Evolutionary conservation across 495 filamentous ascomycete genomes (phyloP), one percentile per base, ranked within the genome.

Genomic region (Trichocladium uniseriatum): DNA sequence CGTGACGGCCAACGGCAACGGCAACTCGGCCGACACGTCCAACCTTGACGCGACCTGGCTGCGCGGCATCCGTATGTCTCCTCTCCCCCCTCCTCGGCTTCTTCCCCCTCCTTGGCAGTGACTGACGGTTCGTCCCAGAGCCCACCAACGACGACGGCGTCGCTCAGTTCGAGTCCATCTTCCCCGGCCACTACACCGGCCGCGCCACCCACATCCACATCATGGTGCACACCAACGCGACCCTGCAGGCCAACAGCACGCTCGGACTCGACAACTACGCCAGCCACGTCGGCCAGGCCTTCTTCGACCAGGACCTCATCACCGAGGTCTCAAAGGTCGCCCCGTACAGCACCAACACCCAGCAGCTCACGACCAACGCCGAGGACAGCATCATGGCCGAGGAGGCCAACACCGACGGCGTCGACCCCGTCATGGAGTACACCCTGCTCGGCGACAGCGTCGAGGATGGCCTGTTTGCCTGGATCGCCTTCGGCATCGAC

Each of bases 261-360:
- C 54, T 76, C 32, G 64, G 72, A 8, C 71, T 73, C 22, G 61
- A 64, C 15, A 69, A 45, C 16, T 57, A 56, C 5, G 63, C 77
- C 36, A 63, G 69, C n/a, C 78, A 85, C 59, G 67, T 82, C 45
- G 66, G 80, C 48, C 80, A 84, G 60, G 52, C 84, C 13, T 85
- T 80, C 74, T 86, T 76, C 63, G 76, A 78, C 45, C 72, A 84
- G 55, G 70, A 67, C 27, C 71, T 83, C 16, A 72, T 78, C 51
- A 61, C 54, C 10, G 70, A 69, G 29, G 77, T 85, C 34, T 76
- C 81, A 55, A 59, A 66, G n/a, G 72, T 66, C 9, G 65, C 63
- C 43, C 77, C 76, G 0, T 84, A 84, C 56, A 73, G 44, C 46
- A 68, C 64, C 40, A 83, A 83, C 70, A 76, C 65, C 0, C 74